Evolutionary conservation across 768 basidiomycete genomes (phyloP), one percentile per base, ranked within the genome.

Genomic region (Trametes cinnabarina): DNA sequence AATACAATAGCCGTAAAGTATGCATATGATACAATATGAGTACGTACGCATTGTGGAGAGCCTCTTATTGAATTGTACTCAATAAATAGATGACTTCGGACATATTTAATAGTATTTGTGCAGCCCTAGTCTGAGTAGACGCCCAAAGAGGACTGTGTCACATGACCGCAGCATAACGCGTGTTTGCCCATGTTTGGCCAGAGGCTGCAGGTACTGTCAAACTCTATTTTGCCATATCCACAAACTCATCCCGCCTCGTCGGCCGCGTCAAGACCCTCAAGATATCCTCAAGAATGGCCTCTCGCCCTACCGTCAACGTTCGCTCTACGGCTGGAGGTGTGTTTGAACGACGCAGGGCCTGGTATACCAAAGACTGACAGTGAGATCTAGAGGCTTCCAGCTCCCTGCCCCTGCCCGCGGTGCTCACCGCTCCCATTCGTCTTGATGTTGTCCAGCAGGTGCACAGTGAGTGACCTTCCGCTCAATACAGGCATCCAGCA

Each of bases 401-500:
- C 74, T 96, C 94, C 46, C 86, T 95, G 51, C 90, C 92, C 55
- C 90, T 95, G 67, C 94, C 96, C 51, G 93, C 94, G 69, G 97
- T 99, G 72, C 80, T 99, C 71, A 95, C 94, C 68, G 97, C 96
- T 37, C 96, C 97, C 70, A 98, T 99, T 77, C 84, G 97, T 76
- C 86, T 96, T 72, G 97, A 99, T 83, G 94, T 99, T 65, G 96
- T 99, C 68, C 84, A 92, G 61, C 94, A 94, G 76, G 93, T 99
- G 59, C 95, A 98, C 91, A 99, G 97, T 98, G 75, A 79, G 92
- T 85, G 71, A n/a, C 34, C 46, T n/a, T 28, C 3, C 10, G 4
- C 6, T 22, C 51, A 7, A 28, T 4, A 2, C 2, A n/a, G 0
- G 47, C 39, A 1, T 43, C 1, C 3, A 2, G 17, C 23, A 28